Percentiles rank a stretch among this genome's conserved stretches.
Evolutionary conservation across 192 early-diverging fungal genomes (phyloP).

Genomic region (Linnemannia elongata): DNA sequence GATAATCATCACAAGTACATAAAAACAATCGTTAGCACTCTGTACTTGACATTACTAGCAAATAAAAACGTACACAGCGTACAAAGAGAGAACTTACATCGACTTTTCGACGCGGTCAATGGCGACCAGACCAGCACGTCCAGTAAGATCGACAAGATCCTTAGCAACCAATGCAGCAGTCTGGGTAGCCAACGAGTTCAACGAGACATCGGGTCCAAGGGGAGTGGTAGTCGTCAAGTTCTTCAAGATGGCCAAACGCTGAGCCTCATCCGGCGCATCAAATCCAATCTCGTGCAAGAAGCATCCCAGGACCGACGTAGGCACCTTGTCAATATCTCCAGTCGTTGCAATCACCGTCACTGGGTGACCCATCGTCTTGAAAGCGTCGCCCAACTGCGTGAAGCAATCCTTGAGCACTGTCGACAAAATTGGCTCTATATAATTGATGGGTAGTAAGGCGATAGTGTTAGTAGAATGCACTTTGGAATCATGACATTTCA

Average conservation of each 20-base stretch:
- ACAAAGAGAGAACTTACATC: constrained; percentile 39
- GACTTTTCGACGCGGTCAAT: constrained; percentile 69
- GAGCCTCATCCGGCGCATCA: constrained; percentile 79
- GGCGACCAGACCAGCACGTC: constrained; percentile 76
- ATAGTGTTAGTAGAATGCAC: neutral
- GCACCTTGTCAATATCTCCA: constrained; percentile 84
- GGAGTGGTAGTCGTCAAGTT: constrained; percentile 67
- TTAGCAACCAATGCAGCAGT: constrained; percentile 92
- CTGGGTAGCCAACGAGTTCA: constrained; percentile 84
- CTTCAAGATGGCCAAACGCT: constrained; percentile 74
- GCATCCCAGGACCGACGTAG: constrained; percentile 78
- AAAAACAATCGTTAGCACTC: neutral
- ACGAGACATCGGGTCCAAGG: constrained; percentile 83
- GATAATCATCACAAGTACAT: neutral
- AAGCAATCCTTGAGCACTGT: constrained; percentile 74
- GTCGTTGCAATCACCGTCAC: constrained; percentile 85
- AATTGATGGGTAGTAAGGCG: neutral
- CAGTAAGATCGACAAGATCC: constrained; percentile 85
- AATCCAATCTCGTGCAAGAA: constrained; percentile 86
- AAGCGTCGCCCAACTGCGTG: constrained; percentile 58
- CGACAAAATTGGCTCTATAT: constrained; percentile 65
- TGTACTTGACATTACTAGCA: neutral
- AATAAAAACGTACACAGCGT: neutral
- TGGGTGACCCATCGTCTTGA: constrained; percentile 70
- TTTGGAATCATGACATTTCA: neutral